phyloP scores from a whole-genome alignment of 2,329 filamentous ascomycete species.

The Colletotrichum cereale region DNA sequence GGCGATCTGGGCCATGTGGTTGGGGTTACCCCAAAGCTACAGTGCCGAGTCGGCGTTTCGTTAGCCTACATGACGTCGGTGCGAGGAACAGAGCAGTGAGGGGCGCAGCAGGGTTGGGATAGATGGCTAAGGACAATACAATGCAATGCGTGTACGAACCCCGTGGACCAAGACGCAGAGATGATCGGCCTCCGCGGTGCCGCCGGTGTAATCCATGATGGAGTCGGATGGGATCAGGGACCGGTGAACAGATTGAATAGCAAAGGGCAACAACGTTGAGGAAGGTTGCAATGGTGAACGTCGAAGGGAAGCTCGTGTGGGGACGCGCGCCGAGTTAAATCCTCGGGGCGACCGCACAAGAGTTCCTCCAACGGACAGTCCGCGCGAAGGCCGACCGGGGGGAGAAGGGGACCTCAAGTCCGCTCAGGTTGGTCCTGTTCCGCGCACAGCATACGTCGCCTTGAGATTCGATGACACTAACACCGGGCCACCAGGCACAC shows the following conservation, averaged over 20 bases:
- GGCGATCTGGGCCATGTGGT: conserved; percentile 77
- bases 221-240: conserved; percentile 47
- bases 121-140: not conserved
- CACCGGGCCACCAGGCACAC: conserved; percentile 7
- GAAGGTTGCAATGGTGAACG: conserved; percentile 1
- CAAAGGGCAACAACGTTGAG: conserved; percentile 46
- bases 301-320: conserved; percentile 30
- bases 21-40: conserved; percentile 83
- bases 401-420: conserved; percentile 6
- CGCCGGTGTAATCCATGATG: conserved; percentile 63
- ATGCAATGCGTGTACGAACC: conserved; percentile 61
- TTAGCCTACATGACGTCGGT: conserved; percentile 45
- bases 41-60: conserved; percentile 40
- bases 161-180: conserved; percentile 84
- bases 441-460: not conserved
- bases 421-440: conserved; percentile 1
- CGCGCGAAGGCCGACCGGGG: conserved; percentile 33
- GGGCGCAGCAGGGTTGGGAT: conserved; percentile 20
- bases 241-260: conserved; percentile 50
- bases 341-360: conserved; percentile 36
- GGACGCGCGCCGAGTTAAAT: conserved; percentile 39
- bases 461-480: conserved; percentile 31
- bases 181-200: conserved; percentile 71
- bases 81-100: conserved; percentile 3
- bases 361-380: conserved; percentile 38